Evolutionary conservation across 352 stramenopile genomes (phyloP), one percentile per base, ranked within the genome.

Genomic region (Phytophthora hibernalis): DNA sequence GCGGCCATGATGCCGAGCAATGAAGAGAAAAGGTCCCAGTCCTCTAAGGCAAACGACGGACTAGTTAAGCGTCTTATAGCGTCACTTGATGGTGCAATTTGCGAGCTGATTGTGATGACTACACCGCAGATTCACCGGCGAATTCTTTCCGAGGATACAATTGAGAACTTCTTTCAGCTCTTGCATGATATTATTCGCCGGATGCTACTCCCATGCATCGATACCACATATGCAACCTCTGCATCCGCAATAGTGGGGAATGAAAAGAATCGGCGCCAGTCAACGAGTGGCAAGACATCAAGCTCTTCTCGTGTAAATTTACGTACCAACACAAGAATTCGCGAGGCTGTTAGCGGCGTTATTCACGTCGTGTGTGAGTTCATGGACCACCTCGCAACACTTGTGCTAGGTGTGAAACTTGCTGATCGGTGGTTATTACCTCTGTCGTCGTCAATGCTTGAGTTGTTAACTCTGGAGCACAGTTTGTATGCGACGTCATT

Each of bases 121-220:
- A 85, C 86, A 11, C 70, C 69, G 5, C 70, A 85, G 9, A 86
- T 95, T 57, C 86, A 96, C 20, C 74, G 86, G 12, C 67, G 86
- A 31, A 55, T 91, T 52, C 67, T 96, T 0, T 93, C 87, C 0
- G 89, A 96, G 61, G 89, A 95, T n/a, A 81, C 24, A 12, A 93
- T 96, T 55, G 83, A 96, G 31, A 88, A 90, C 43, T 96, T 85
- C 53, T 78, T 91, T 26, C 70, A 86, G 57, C 59, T 95, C 12
- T 65, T 95, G 15, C 81, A 80, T 48, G 79, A 90, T 30, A 54
- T 80, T 1, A 69, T 92, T 43, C 79, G 87, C 11, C 70, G 68
- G 24, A 26, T 93, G 24, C 60, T 95, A 16, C 68, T 93, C 28
- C 85, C 85, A 16, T 90, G 74, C 45, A 84, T 96, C 30, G 87